Base-by-base conservation (phyloP, 371 early-diverging fungal species). In the Mucor piriformis region DNA sequence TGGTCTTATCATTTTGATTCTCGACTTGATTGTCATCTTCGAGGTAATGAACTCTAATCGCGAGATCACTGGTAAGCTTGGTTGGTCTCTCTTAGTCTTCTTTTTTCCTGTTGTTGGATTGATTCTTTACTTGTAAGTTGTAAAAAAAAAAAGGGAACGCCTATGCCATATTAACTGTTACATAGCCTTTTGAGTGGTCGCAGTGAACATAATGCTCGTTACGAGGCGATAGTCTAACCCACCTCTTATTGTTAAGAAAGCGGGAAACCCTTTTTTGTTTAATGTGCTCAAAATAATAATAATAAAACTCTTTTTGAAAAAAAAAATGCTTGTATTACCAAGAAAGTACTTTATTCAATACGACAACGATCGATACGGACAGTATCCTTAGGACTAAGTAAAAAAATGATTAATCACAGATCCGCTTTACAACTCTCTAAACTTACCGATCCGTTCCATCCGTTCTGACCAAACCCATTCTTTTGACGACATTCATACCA, bases 391-490 rank as follows among this genome's bases (percentile, higher is more conserved):
- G 78, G 78, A 21, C 78, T 74, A 68, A 27, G 3, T 3, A 27
- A 24, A 32, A 35, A 33, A 20, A 8, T 54, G 27, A 46, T 16
- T 34, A 42, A 16, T 2, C 18, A 23, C 13, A 35, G 7, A 25
- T 6, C 54, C 29, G 29, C 20, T 6, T 38, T 38, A 18, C 8
- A 18, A 18, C 8, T 10, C 18, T 6, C 16, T 37, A 37, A 7
- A 57, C 40, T 48, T 67, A 67, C 68, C 67, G 54, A 40, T 86
- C 86, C 33, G 72, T 74, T 2, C 63, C 66, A 67, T 88, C 87
- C 2, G 85, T 85, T n/a, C 80, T 78, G 15, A 90, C 88, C 18
- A 84, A 64, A 8, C 90, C 89, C 85, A 90, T 83, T 59, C 87
- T 70, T 59, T 87, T 83, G 18, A 90, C 84, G 6, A 88, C 79